Evolutionary conservation across 2,329 filamentous ascomycete species (phyloP).

Genomic region (Rasamsonia emersonii): DNA sequence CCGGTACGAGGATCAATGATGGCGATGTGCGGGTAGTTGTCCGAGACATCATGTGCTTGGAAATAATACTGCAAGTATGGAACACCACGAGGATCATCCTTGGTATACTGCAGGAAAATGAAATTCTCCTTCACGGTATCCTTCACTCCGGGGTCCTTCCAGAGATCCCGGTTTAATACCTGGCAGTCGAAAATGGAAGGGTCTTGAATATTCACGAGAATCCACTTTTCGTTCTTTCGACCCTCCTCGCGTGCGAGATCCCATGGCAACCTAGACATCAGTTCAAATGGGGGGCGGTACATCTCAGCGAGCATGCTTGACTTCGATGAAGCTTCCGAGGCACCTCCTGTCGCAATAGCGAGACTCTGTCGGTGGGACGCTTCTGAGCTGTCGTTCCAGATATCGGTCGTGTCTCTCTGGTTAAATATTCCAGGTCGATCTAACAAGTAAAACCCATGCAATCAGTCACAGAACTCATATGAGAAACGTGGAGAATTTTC

Average conservation of each 20-base stretch:
- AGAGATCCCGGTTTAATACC: constrained; percentile 84
- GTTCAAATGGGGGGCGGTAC: constrained; percentile 82
- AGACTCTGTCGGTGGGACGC: constrained; percentile 44
- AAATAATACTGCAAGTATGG: constrained; percentile 92
- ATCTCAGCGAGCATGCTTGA: constrained; percentile 77
- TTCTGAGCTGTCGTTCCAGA: constrained; percentile 49
- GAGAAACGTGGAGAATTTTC: constrained; percentile 1
- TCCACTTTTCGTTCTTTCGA: constrained; percentile 85
- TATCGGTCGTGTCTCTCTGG: constrained; percentile 49
- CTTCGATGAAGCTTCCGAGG: constrained; percentile 59
- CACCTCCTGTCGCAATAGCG: constrained; percentile 54
- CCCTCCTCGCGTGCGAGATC: constrained; percentile 77
- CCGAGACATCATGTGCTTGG: constrained; percentile 64
- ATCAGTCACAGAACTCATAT: constrained; percentile 2
- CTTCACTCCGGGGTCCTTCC: constrained; percentile 75
- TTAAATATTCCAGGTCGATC: constrained; percentile 60
- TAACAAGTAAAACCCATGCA: constrained; percentile 13
- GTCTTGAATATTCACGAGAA: constrained; percentile 92
- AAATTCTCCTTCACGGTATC: constrained; percentile 87
- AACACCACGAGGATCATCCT: constrained; percentile 67
- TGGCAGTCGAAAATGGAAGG: constrained; percentile 91
- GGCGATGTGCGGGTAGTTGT: constrained; percentile 90
- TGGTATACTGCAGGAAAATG: constrained; percentile 89
- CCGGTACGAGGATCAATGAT: constrained; percentile 93
- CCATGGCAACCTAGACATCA: constrained; percentile 75